Percentiles rank a stretch among this genome's conserved stretches.
phyloP scores from a whole-genome alignment of 306 rosid species.

The Cucurbita pepo region DNA sequence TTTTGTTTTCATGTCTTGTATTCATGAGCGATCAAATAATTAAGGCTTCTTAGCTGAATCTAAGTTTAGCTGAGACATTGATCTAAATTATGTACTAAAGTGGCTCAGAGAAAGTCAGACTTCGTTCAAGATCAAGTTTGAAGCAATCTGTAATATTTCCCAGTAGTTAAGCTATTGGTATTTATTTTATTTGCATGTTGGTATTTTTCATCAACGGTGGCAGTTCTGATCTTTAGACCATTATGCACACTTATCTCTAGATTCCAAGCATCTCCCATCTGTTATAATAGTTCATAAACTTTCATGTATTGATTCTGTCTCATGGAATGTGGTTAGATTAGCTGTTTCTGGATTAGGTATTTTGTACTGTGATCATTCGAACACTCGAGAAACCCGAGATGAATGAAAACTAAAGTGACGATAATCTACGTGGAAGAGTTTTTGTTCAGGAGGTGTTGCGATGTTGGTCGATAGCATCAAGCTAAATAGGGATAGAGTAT shows the following conservation, averaged over 20 bases:
- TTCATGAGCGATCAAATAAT: background rate
- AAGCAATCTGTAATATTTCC: background rate
- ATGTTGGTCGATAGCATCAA: background rate
- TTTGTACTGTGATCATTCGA: background rate
- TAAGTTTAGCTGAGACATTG: background rate
- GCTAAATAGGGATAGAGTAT: background rate
- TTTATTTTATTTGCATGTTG: background rate
- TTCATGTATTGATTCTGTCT: background rate
- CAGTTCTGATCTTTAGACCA: background rate
- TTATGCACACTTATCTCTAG: background rate
- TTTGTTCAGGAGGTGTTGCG: background rate
- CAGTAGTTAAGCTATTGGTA: background rate
- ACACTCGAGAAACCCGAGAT: background rate
- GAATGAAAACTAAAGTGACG: background rate
- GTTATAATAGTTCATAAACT: background rate
- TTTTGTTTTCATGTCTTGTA: background rate
- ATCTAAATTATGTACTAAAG: constrained; percentile 1
- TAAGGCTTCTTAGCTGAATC: background rate
- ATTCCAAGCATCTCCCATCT: background rate
- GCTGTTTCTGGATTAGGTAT: background rate
- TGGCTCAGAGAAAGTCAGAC: background rate
- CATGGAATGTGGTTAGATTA: background rate
- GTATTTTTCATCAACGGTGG: background rate
- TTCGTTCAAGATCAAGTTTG: background rate
- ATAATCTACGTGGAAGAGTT: background rate